Base-by-base conservation (phyloP, 2,329 filamentous ascomycete species). In the Teratosphaeria zuluensis region DNA sequence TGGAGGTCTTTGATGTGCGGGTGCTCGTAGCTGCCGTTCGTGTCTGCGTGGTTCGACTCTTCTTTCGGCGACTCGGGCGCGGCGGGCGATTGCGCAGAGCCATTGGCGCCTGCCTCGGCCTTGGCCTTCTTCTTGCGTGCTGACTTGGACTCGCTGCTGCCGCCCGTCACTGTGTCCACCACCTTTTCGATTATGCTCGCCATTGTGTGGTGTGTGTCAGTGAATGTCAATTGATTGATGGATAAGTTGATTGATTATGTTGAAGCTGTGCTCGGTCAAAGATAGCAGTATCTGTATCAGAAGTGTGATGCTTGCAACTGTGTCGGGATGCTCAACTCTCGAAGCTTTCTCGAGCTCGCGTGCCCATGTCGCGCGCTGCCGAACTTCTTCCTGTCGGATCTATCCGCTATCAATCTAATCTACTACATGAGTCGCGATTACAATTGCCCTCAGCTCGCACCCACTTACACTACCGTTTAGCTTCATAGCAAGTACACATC, bases 1-100 rank as follows among this genome's bases (percentile, higher is more conserved):
- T 92, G 85, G 55, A 97, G 81, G 73, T 97, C 92, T 72, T 86
- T 90, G 71, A 96, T 82, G 76, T 92, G 91, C 46, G 85, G 80
- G 69, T 84, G 91, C 72, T 96, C 92, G 62, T 77, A 78, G 62
- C 73, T 70, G 61, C 84, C 84, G 59, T 89, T 85, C 48, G 58
- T 58, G 28, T 67, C 64, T 14, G 64, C 63, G 21, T 62, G 63
- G 8, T 53, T 55, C 28, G 66, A 68, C 52, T 59, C 57, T 31
- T 70, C 68, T 48, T 66, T 65, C 12, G 60, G 61, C 8, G 55
- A 51, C 12, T 56, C 53, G n/a, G 67, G 66, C 5, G 64, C 54
- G 53, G 58, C 59, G 30, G 54, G 62, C 19, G 33, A 38, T 7
- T 19, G 31, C 14, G 67, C 64, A 38, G 69, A 63, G 51, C 65